Base-by-base conservation (phyloP, 2,329 filamentous ascomycete species). In the Apiospora koreana region DNA sequence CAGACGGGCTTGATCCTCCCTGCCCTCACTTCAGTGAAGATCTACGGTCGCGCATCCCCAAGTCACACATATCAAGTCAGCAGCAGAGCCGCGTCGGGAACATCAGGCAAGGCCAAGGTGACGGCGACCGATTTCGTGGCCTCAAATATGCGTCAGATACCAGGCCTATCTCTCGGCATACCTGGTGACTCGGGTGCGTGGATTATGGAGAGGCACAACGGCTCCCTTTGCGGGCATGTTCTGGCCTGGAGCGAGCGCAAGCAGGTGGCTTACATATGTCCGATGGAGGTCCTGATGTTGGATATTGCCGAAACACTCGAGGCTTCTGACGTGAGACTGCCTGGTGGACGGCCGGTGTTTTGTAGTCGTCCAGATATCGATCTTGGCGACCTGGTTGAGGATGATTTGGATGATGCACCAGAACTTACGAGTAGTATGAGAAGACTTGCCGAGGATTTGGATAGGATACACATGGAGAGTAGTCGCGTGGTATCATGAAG, bases 141-240 rank as follows among this genome's bases (percentile, higher is more conserved):
- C 25, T 74, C 72, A 42, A 73, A 71, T 12, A 67, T 74, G 4
- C 73, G 74, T 58, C 74, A 67, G 14, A 72, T 75, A 28, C 72
- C 68, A 21, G 71, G 28, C 46, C 74, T 80, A 0, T 83, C 86
- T 0, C 84, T 92, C 35, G 89, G 89, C 2, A 89, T 96, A 16
- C 95, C 95, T 2, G 95, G 95, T 23, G 95, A 98, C 79, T 95
- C 92, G 8, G 95, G 95, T 4, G 95, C 95, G 0, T 98, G 95
- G 95, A 89, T 98, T 4, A 90, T 98, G 21, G 93, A 95, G 75
- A 92, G 93, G 70, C 86, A 87, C 7, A 86, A 91, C n/a, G 94
- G 94, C 1, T 88, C 91, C 46, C 89, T 98, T 3, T 96, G 94
- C 75, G 95, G 95, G 0, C 95, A 98, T 76, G 93, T 98, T 0